A percentile compares a stretch with the other conserved stretches of the same genome.
Evolutionary conservation across 2,329 filamentous ascomycete species (phyloP).

Genomic region (Sporothrix phasma): DNA sequence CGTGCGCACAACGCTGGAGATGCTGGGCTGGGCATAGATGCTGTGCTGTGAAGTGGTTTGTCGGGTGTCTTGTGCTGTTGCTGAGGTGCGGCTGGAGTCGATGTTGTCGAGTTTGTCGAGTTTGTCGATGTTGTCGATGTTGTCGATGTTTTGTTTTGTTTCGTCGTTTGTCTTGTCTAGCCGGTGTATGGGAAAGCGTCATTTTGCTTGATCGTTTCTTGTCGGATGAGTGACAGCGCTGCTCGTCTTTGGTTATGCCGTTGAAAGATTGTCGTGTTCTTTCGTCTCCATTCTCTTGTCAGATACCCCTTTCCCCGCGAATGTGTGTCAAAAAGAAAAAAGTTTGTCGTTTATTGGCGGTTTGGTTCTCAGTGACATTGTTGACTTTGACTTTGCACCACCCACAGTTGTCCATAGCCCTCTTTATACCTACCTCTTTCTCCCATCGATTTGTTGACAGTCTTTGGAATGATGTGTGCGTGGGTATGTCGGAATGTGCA

Average conservation of each 20-base stretch:
- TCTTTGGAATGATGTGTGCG: not conserved
- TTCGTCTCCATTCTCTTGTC: not conserved
- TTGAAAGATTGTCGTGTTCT: not conserved
- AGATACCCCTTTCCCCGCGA: constrained; percentile 9
- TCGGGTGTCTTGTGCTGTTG: not conserved
- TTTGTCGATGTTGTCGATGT: not conserved
- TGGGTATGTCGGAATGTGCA: not conserved
- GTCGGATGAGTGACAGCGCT: not conserved
- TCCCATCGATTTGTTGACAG: not conserved
- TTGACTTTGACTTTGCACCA: too few relatives aligned
- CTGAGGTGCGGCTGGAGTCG: not conserved
- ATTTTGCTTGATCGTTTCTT: not conserved
- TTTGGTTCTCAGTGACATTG: too few relatives aligned
- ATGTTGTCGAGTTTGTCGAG: not conserved
- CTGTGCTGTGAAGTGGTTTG: not conserved
- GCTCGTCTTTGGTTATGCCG: not conserved
- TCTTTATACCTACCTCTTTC: not conserved
- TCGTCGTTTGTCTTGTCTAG: not conserved
- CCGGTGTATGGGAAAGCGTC: constrained; percentile 3
- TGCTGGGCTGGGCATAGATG: constrained; percentile 44
- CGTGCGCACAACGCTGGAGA: constrained; percentile 45
- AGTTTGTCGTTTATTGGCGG: not conserved
- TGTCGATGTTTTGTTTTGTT: not conserved
- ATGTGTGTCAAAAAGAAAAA: constrained; percentile 3
- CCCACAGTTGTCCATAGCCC: too few relatives aligned